phyloP scores from a whole-genome alignment of 2,329 filamentous ascomycete species.

The Colletotrichum siamense region DNA sequence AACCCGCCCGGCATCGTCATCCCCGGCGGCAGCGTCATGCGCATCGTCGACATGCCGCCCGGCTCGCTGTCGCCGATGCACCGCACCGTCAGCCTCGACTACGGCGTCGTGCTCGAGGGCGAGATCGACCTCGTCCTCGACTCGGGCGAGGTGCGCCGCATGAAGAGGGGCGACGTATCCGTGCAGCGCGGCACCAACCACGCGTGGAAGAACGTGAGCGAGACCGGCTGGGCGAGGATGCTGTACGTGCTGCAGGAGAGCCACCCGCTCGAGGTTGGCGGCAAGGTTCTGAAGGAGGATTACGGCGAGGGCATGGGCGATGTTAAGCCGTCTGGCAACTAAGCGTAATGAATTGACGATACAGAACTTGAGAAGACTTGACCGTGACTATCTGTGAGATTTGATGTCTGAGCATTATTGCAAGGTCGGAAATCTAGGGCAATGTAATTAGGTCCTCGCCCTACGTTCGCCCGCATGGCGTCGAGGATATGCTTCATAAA shows the following conservation, averaged over 20 bases:
- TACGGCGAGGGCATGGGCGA: slow-evolving; percentile 25
- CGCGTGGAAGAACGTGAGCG: slow-evolving; percentile 52
- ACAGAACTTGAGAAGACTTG: not conserved
- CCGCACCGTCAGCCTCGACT: slow-evolving; percentile 60
- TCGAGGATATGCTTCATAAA: too few species aligned
- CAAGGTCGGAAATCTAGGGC: too few species aligned
- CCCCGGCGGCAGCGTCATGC: slow-evolving; percentile 46
- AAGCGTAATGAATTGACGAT: not conserved
- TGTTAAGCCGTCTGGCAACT: slow-evolving; percentile 18
- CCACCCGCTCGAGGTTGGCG: slow-evolving; percentile 3
- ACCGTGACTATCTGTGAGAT: not conserved
- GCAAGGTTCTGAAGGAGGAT: slow-evolving; percentile 13
- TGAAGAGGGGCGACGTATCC: slow-evolving; percentile 58
- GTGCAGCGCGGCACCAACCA: slow-evolving; percentile 63
- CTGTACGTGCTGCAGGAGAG: slow-evolving; percentile 40
- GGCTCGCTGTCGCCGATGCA: slow-evolving; percentile 47
- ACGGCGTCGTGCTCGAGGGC: slow-evolving; percentile 61
- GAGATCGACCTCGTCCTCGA: slow-evolving; percentile 57
- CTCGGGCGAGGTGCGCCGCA: slow-evolving; percentile 48
- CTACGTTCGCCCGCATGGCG: too few species aligned
- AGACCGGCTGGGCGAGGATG: slow-evolving; percentile 51
- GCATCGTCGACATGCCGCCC: slow-evolving; percentile 54
- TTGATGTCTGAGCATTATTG: fast-evolving
- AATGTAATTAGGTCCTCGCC: too few species aligned
- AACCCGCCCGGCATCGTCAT: slow-evolving; percentile 32